Percentiles rank a stretch among this genome's conserved stretches.
These are phyloP conservation scores for Alternaria sp. DNA, from an alignment of 2,329 filamentous ascomycete species.

Conservation along the genomic window DNA sequence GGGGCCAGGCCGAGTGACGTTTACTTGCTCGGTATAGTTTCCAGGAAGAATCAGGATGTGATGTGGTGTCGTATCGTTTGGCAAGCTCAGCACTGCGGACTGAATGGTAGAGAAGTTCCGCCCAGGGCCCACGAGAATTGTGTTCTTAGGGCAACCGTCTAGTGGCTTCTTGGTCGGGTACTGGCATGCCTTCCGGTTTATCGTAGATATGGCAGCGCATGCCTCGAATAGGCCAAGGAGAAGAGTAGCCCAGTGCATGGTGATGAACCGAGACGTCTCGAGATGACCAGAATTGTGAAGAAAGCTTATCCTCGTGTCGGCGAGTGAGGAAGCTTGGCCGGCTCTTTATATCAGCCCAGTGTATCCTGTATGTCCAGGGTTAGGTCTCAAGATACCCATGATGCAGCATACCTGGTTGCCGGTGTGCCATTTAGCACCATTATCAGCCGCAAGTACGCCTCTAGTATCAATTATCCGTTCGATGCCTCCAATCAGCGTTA, in stretches of 20 bases:
- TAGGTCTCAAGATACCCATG: not conserved
- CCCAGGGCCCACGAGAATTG: constrained; percentile 41
- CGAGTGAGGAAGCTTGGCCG: constrained; percentile 2
- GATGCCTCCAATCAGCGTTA: constrained; percentile 14
- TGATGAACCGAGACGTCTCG: not conserved
- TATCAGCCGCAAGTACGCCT: constrained; percentile 3
- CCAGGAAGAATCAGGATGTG: constrained; percentile 69
- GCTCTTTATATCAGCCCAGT: not conserved
- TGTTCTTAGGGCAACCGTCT: constrained; percentile 50
- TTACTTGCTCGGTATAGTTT: constrained; percentile 70
- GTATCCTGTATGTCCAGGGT: not conserved
- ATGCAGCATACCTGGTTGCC: not conserved
- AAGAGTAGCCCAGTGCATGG: constrained; percentile 24
- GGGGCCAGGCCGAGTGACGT: constrained; percentile 69
- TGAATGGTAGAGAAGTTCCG: constrained; percentile 54
- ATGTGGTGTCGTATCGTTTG: constrained; percentile 56
- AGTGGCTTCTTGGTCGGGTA: constrained; percentile 48
- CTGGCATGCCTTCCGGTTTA: constrained; percentile 48
- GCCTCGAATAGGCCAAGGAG: constrained; percentile 23
- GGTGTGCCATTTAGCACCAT: not conserved
- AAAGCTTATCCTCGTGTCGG: not conserved
- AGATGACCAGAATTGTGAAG: not conserved
- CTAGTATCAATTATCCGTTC: not conserved
- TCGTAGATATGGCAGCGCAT: constrained; percentile 25
- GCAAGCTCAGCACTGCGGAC: constrained; percentile 58